Evolutionary conservation across 2,329 filamentous ascomycete genomes (phyloP).

Genomic region (Harringtonia lauricola): DNA sequence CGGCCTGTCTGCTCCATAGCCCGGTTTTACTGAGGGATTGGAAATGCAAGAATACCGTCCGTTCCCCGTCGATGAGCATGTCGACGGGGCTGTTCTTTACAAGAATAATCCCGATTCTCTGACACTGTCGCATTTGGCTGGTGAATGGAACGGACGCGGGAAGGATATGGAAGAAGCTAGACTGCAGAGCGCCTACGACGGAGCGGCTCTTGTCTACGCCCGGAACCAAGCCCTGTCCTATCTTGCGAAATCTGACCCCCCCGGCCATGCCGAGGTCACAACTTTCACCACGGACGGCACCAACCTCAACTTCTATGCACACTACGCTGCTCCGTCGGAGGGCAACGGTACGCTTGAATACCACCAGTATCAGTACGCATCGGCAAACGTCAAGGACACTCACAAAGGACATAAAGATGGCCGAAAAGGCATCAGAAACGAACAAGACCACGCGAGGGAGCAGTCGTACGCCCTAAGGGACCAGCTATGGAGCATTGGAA

Average conservation of each 20-base stretch:
- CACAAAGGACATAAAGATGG: slow-evolving; percentile 2
- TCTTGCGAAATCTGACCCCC: slow-evolving; percentile 9
- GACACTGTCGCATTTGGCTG: slow-evolving; percentile 17
- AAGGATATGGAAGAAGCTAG: too few species aligned
- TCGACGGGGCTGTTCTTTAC: slow-evolving; percentile 12
- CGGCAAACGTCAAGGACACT: slow-evolving; percentile 5
- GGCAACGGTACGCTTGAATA: slow-evolving; percentile 6
- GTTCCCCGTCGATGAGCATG: slow-evolving; percentile 5
- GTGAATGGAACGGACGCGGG: slow-evolving; percentile 13
- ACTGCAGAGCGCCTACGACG: not conserved
- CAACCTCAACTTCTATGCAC: slow-evolving; percentile 15
- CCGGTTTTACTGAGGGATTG: slow-evolving; percentile 17
- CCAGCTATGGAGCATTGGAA: slow-evolving; percentile 11
- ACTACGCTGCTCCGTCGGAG: slow-evolving; percentile 12
- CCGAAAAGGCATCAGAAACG: slow-evolving; percentile 10
- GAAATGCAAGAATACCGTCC: slow-evolving; percentile 7
- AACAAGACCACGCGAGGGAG: slow-evolving; percentile 13
- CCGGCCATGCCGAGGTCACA: slow-evolving; percentile 13
- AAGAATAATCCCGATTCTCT: slow-evolving; percentile 11
- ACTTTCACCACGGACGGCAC: slow-evolving; percentile 17
- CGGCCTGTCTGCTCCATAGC: slow-evolving; percentile 16
- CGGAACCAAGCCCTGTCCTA: slow-evolving; percentile 15
- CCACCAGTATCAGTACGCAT: slow-evolving; percentile 13
- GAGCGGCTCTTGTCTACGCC: slow-evolving; percentile 17
- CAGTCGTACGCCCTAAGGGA: slow-evolving; percentile 11